A percentile compares a stretch with the other conserved stretches of the same genome.
Evolutionary conservation across 2,329 filamentous ascomycete species (phyloP).

Genomic region (Claviceps sp.): DNA sequence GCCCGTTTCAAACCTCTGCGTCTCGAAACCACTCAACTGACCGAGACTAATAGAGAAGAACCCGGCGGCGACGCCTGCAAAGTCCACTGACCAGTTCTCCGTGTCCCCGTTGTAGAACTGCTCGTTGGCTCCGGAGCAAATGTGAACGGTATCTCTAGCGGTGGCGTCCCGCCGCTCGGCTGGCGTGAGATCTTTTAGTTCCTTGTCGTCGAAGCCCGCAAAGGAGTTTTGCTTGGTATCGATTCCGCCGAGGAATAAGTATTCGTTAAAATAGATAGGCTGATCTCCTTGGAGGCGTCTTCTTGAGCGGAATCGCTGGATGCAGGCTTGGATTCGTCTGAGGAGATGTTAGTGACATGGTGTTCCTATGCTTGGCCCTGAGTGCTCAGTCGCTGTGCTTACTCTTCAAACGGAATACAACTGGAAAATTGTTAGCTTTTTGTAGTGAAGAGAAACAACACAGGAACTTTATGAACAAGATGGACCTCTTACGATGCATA

Average conservation of each 20-base stretch:
- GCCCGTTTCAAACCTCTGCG: conserved; percentile 38
- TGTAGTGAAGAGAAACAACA: background rate
- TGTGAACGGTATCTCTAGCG: conserved; percentile 46
- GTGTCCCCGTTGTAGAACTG: conserved; percentile 37
- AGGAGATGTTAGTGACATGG: background rate
- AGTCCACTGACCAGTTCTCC: conserved; percentile 66
- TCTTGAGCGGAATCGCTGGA: conserved; percentile 66
- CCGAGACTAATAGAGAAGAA: conserved; percentile 56
- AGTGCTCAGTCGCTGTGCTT: conserved; percentile 6
- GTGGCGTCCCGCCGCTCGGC: conserved; percentile 48
- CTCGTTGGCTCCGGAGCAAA: conserved; percentile 26
- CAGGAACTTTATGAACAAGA: background rate
- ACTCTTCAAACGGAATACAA: conserved; percentile 43
- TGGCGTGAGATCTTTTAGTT: conserved; percentile 40
- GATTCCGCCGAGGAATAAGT: conserved; percentile 73
- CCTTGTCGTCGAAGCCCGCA: conserved; percentile 44
- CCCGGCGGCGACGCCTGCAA: conserved; percentile 60
- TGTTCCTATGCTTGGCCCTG: background rate
- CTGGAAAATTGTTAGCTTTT: background rate
- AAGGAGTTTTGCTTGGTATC: conserved; percentile 46
- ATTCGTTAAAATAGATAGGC: conserved; percentile 58
- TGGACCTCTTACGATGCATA: conserved; percentile 49
- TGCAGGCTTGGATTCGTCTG: conserved; percentile 72
- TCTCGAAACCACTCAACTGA: conserved; percentile 41
- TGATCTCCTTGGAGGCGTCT: conserved; percentile 58